phyloP scores from a whole-genome alignment of 2,329 filamentous ascomycete genomes.

The Diplocarpon rosae region DNA sequence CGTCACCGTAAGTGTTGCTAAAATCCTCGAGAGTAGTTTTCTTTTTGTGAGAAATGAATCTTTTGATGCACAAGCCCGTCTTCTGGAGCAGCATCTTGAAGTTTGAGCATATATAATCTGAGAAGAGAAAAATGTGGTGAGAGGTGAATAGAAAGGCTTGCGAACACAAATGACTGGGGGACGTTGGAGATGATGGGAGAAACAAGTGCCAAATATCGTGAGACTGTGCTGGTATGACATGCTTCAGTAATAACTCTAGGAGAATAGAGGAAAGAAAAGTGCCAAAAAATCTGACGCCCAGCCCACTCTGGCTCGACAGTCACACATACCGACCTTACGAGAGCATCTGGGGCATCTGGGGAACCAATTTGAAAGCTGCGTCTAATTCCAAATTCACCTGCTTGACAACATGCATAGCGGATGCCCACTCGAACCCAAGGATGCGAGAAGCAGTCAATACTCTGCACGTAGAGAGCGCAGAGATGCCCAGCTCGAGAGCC shows the following conservation, averaged over 20 bases:
- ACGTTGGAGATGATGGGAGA: conserved; percentile 1
- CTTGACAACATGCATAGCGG: conserved; percentile 18
- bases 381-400: conserved; percentile 13
- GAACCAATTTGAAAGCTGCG: conserved; percentile 1
- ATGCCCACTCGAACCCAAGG: conserved; percentile 10
- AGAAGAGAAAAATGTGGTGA: not conserved
- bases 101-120: not conserved
- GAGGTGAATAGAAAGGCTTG: not conserved
- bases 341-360: conserved; percentile 1
- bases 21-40: conserved; percentile 5
- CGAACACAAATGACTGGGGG: not conserved
- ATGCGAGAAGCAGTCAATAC: conserved; percentile 6
- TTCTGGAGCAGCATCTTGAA: conserved; percentile 18
- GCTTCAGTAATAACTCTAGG: conserved; percentile 3
- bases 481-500: no score
- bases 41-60: conserved; percentile 15
- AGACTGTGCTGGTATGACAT: conserved; percentile 12
- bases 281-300: not conserved
- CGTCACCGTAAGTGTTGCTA: conserved; percentile 3
- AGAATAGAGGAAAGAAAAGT: conserved; percentile 1
- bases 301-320: conserved; percentile 5
- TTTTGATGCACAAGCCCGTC: conserved; percentile 17
- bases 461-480: not conserved
- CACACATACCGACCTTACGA: not conserved
- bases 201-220: conserved; percentile 5